Base-by-base conservation (phyloP, 208 protist genomes). In the Crithidia expoeki region DNA sequence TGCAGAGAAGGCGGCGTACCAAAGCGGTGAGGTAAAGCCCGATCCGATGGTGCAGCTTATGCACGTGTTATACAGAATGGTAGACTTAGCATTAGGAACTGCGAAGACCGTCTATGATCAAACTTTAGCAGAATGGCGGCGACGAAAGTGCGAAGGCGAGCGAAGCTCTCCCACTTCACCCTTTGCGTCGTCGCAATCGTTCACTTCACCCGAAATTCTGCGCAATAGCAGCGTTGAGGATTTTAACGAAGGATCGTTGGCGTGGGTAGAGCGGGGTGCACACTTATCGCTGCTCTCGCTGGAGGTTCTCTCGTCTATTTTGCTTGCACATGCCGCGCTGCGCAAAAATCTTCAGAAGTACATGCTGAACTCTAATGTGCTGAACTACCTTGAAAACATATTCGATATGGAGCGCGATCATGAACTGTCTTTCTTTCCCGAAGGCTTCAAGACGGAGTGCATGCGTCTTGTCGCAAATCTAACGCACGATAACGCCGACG, bases 221-320 rank as follows among this genome's bases (percentile, higher is more conserved):
- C 80, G 81, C 19, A 83, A 67, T 42, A 92, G 88, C 58, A 96
- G 91, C 66, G 88, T 93, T 4, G 91, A 89, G 55, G 91, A 96
- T 57, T 87, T 94, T 56, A 68, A 82, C 16, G 86, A 90, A 57
- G 87, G 86, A n/a, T 88, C 85, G 42, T 57, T 82, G 14, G 75
- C 65, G n/a, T 93, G 91, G 91, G 58, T 93, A 25, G 88, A 93
- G 68, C 83, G 64, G 16, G 86, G 84, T 2, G 89, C 88, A 4
- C 72, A 86, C 33, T 55, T 96, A 17, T 90, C 85, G 0, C 52
- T 86, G 2, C 27, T 65, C 14, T 78, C 84, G 23, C 76, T 89
- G 33, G 86, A 92, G 53, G 60, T 96, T 5, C 76, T 96, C 14
- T 83, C 77, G 27, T 78, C 82, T 21, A 78, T 88, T 5, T 66